Percentiles rank a stretch among this genome's conserved stretches.
These are phyloP conservation scores for Alternaria burnsii DNA, from an alignment of 2,329 filamentous ascomycete species.

Conservation along the genomic window DNA sequence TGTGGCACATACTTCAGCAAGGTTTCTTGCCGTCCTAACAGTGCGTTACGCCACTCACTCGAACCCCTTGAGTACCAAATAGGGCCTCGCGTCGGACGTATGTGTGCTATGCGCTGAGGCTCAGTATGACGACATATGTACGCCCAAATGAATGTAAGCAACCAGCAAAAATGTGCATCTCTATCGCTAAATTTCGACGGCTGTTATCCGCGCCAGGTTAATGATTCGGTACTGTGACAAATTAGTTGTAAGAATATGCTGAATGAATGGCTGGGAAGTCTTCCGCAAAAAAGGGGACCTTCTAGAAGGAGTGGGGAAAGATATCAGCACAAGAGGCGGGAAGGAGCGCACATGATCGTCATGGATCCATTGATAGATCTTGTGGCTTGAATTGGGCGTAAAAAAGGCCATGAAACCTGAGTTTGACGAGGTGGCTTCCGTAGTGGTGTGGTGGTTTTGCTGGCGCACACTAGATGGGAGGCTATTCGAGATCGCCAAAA, in stretches of 20 bases:
- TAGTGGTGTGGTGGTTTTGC: constrained; percentile 6
- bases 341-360: constrained; percentile 5
- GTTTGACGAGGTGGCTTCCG: not conserved
- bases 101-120: not conserved
- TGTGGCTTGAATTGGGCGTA: constrained; percentile 1
- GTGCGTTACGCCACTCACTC: not conserved
- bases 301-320: constrained; percentile 13
- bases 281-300: constrained; percentile 6
- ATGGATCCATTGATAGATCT: constrained; percentile 1
- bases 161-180: not conserved
- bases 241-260: not conserved
- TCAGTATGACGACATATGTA: not conserved
- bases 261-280: not conserved
- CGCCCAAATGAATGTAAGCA: not conserved
- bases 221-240: not conserved
- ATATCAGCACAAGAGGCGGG: not conserved
- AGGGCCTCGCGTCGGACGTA: not conserved
- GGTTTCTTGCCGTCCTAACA: constrained; percentile 6
- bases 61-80: not conserved
- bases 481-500: constrained; percentile 3
- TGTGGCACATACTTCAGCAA: not conserved
- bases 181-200: not conserved
- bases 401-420: not conserved
- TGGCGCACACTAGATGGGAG: not conserved
- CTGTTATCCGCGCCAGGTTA: not conserved